phyloP scores from a whole-genome alignment of 2,329 filamentous ascomycete species.

The Epichloe sylvatica region DNA sequence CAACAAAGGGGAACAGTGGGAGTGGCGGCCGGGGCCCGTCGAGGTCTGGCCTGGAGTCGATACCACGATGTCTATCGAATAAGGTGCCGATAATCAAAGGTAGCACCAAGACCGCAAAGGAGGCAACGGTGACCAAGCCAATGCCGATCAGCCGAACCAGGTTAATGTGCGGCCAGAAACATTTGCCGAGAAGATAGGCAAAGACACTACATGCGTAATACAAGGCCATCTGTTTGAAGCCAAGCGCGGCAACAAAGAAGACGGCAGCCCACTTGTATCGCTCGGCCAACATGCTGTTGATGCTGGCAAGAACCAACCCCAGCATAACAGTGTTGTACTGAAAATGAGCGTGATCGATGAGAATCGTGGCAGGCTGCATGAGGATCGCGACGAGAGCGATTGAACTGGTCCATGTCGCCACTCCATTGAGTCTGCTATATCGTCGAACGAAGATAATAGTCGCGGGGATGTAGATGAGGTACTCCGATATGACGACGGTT shows the following conservation, averaged over 20 bases:
- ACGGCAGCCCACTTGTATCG: conserved; percentile 78
- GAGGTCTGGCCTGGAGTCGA: conserved; percentile 41
- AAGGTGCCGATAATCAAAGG: conserved; percentile 62
- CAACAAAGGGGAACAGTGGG: conserved; percentile 45
- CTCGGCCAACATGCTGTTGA: conserved; percentile 79
- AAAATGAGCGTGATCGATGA: conserved; percentile 92
- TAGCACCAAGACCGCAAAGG: conserved; percentile 62
- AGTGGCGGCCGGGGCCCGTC: conserved; percentile 47
- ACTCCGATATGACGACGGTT: conserved; percentile 82
- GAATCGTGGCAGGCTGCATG: conserved; percentile 78
- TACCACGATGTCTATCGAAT: conserved; percentile 52
- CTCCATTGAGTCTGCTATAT: conserved; percentile 60
- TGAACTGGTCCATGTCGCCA: conserved; percentile 68
- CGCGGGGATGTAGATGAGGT: conserved; percentile 76
- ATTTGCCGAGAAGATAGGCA: conserved; percentile 77
- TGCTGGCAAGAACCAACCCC: conserved; percentile 69
- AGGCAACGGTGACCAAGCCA: conserved; percentile 53
- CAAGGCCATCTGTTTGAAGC: conserved; percentile 98
- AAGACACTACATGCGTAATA: conserved; percentile 94
- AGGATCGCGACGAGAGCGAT: conserved; percentile 81
- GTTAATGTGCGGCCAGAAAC: conserved; percentile 60
- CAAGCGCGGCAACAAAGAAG: conserved; percentile 86
- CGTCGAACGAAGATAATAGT: conserved; percentile 73
- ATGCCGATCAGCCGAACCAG: conserved; percentile 58
- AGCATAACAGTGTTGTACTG: conserved; percentile 99